phyloP scores from a whole-genome alignment of 805 yeast genomes.

The Starmerella vaccinii region DNA sequence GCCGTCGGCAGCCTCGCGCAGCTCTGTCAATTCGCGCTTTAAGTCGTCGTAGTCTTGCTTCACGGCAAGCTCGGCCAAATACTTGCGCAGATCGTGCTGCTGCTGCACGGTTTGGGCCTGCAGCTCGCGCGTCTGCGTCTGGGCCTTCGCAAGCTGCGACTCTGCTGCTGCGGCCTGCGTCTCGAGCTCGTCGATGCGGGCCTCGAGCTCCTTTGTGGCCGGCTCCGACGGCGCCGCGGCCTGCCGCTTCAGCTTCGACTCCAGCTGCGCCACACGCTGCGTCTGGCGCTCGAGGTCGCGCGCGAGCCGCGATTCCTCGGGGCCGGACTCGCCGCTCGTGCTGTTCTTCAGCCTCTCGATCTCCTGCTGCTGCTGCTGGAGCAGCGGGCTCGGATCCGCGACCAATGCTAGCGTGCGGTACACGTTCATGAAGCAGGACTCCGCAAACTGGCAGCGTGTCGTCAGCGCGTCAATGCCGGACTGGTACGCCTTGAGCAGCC shows the following conservation, averaged over 20 bases:
- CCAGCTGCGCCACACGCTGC: conserved; percentile 56
- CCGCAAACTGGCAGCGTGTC: conserved; percentile 63
- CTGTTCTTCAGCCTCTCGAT: conserved; percentile 34
- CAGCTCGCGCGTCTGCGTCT: conserved; percentile 3
- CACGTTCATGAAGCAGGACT: conserved; percentile 58
- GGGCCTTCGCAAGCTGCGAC: conserved; percentile 3
- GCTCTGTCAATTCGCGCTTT: conserved; percentile 43
- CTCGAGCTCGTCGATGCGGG: conserved; percentile 19
- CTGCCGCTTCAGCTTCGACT: conserved; percentile 46
- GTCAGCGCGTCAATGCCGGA: conserved; percentile 78
- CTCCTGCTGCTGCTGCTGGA: conserved; percentile 38
- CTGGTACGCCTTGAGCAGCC: conserved; percentile 68
- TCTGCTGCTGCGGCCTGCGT: conserved; percentile 2
- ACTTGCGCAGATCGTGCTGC: conserved; percentile 7
- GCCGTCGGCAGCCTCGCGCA: conserved; percentile 45
- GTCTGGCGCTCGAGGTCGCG: conserved; percentile 68
- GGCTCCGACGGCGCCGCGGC: conserved; percentile 18
- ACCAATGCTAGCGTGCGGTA: conserved; percentile 76
- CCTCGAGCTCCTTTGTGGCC: conserved; percentile 6
- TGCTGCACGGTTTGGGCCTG: conserved; percentile 7
- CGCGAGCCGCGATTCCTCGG: conserved; percentile 33
- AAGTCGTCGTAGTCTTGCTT: conserved; percentile 61
- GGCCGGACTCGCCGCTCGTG: conserved; percentile 29
- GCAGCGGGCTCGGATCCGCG: conserved; percentile 81
- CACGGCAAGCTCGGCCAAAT: conserved; percentile 13